Conservation (phyloP, 257 asterid species). For the Agastache rugosa region DNA sequence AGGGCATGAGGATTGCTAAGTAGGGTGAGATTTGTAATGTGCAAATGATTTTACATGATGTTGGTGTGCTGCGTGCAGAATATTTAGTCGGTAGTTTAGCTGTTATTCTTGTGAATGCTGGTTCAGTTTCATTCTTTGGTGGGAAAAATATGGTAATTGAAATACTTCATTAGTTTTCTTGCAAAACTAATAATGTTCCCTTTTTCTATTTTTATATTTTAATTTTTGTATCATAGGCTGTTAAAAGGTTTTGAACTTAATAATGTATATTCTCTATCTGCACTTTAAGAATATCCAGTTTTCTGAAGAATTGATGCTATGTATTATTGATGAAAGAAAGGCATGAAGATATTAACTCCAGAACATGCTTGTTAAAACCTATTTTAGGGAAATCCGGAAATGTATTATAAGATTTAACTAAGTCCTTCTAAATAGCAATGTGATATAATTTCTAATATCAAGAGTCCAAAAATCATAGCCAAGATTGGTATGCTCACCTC, state of each 20-base stretch:
- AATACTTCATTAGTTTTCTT: not conserved
- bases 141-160: not conserved
- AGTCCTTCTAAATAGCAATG: not conserved
- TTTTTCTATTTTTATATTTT: constrained; percentile 8
- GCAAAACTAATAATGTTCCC: not conserved
- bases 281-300: constrained; percentile 10
- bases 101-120: constrained; percentile 13
- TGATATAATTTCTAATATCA: constrained; percentile 1
- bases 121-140: constrained; percentile 9
- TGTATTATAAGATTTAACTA: not conserved
- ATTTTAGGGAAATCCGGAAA: not conserved
- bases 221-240: not conserved
- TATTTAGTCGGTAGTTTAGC: not conserved
- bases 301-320: not conserved
- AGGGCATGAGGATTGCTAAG: not conserved
- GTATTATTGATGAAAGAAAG: constrained; percentile 16
- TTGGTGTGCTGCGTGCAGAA: constrained; percentile 5
- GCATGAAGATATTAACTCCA: not conserved
- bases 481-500: constrained; percentile 7
- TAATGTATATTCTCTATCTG: constrained; percentile 21
- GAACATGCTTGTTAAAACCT: constrained; percentile 5
- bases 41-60: not conserved
- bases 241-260: constrained; percentile 4
- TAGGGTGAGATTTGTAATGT: not conserved
- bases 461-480: not conserved